Percentiles rank a stretch among this genome's conserved stretches.
phyloP scores from a whole-genome alignment of 2,329 filamentous ascomycete species.

The Mollisiaceae sp. region DNA sequence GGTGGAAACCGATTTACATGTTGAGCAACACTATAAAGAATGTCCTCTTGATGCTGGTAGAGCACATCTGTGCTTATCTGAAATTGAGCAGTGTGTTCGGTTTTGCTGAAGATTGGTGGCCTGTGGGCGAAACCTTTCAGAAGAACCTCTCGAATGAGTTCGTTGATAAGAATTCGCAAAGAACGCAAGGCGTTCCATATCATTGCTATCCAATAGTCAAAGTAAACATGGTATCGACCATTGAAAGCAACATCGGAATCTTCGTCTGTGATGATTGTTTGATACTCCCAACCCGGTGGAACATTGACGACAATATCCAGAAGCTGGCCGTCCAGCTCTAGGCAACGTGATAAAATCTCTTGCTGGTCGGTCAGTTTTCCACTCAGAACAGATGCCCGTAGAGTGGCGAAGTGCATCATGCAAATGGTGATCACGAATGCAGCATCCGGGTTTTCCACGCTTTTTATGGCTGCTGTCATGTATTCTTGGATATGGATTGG shows the following conservation, averaged over 20 bases:
- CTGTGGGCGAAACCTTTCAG: conserved; percentile 26
- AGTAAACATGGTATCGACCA: conserved; percentile 37
- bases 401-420: conserved; percentile 41
- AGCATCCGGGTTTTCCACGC: conserved; percentile 46
- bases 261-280: conserved; percentile 30
- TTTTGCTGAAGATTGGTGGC: conserved; percentile 27
- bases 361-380: conserved; percentile 42
- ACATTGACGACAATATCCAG: conserved; percentile 21
- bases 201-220: conserved; percentile 35
- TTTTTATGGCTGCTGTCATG: conserved; percentile 48
- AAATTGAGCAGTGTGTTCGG: conserved; percentile 34
- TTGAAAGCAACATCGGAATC: conserved; percentile 32
- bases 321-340: conserved; percentile 35
- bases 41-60: conserved; percentile 29
- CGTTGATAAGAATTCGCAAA: conserved; percentile 33
- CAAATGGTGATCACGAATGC: conserved; percentile 51
- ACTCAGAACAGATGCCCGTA: conserved; percentile 30
- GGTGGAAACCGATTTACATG: conserved; percentile 28
- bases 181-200: conserved; percentile 38
- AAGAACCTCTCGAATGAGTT: conserved; percentile 28
- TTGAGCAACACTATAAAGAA: conserved; percentile 35
- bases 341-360: conserved; percentile 29
- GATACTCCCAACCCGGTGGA: conserved; percentile 34
- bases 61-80: conserved; percentile 33
- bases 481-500: conserved; percentile 54